Percentiles rank a stretch among this genome's conserved stretches.
Evolutionary conservation across 495 filamentous ascomycete species (phyloP).

Genomic region (Emericellopsis terricola): DNA sequence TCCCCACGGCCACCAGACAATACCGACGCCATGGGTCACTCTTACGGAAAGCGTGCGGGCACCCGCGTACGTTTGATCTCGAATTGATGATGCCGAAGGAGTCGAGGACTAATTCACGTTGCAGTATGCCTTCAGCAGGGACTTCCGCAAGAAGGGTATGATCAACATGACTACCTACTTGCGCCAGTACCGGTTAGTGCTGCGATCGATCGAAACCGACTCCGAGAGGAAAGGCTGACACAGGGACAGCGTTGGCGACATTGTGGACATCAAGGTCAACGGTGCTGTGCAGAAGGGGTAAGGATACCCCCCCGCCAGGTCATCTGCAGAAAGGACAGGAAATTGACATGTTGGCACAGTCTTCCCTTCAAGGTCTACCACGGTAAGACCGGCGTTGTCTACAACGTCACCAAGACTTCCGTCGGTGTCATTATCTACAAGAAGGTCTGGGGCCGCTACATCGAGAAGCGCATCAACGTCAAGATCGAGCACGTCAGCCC

Average conservation of each 20-base stretch:
- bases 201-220: not conserved
- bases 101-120: constrained; percentile 16
- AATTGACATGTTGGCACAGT: constrained; percentile 32
- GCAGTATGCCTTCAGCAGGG: constrained; percentile 79
- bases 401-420: constrained; percentile 92
- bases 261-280: constrained; percentile 92
- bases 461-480: constrained; percentile 99
- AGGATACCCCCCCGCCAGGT: constrained; percentile 12
- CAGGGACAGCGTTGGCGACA: constrained; percentile 67
- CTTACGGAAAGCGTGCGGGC: constrained; percentile 82
- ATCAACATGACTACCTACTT: constrained; percentile 86
- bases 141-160: constrained; percentile 83
- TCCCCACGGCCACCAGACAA: constrained; percentile 17
- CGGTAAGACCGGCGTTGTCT: constrained; percentile 94
- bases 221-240: constrained; percentile 12
- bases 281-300: constrained; percentile 97
- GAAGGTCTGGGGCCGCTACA: constrained; percentile 91
- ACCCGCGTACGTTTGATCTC: constrained; percentile 49
- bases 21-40: constrained; percentile 71
- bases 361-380: constrained; percentile 99
- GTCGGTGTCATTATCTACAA: constrained; percentile 98
- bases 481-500: constrained; percentile 92
- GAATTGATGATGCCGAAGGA: constrained; percentile 3
- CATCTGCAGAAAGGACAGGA: constrained; percentile 2
- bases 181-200: constrained; percentile 63